These are phyloP conservation scores for Eragrostis nindensis DNA, from an alignment of 176 grass and related monocot species.

Conservation along the genomic window DNA sequence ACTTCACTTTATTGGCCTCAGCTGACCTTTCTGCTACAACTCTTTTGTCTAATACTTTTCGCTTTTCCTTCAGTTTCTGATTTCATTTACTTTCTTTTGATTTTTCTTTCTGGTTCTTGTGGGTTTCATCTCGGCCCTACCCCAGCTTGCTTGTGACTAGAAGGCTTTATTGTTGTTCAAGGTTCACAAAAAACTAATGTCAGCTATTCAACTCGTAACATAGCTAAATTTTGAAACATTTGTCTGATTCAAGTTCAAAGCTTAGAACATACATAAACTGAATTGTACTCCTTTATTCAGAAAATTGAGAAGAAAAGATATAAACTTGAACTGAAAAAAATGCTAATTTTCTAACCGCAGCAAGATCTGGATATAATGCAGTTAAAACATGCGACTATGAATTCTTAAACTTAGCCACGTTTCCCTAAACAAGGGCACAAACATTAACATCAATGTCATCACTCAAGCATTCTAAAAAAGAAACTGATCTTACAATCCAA, in stretches of 20 bases:
- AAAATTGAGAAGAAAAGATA: neutral
- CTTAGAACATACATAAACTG: neutral
- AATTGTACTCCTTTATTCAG: constrained; percentile 3
- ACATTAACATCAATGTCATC: neutral
- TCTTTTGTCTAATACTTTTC: too few relatives aligned
- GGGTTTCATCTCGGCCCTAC: too few relatives aligned
- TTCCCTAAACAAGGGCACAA: constrained; percentile 5
- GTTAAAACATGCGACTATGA: neutral
- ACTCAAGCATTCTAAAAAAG: constrained; percentile 7
- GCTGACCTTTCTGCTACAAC: too few relatives aligned
- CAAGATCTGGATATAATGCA: neutral
- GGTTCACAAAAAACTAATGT: constrained; percentile 25
- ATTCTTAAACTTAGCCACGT: neutral
- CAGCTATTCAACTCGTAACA: constrained; percentile 10
- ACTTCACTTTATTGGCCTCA: too few relatives aligned
- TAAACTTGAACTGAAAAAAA: neutral
- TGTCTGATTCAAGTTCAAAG: constrained; percentile 10
- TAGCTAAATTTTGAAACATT: neutral
- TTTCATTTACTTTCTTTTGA: too few relatives aligned
- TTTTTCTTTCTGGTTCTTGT: too few relatives aligned
- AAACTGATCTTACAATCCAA: neutral
- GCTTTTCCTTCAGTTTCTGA: too few relatives aligned
- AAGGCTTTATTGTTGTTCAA: neutral
- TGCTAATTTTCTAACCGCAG: neutral
- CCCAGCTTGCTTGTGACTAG: too few relatives aligned